phyloP scores from a whole-genome alignment of 345 rosid genomes.

The Populus tremula region DNA sequence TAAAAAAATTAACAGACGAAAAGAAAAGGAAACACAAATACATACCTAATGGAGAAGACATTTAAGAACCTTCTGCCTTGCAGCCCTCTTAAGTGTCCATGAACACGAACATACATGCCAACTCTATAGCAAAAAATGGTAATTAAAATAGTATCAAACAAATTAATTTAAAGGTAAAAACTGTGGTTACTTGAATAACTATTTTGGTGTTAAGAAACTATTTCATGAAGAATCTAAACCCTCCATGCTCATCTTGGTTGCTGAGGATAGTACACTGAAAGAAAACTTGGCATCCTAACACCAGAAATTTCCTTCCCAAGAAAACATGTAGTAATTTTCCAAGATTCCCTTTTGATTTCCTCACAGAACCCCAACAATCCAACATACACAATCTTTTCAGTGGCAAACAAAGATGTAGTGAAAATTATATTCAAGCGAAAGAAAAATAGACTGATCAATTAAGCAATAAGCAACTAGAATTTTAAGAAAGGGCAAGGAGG shows the following conservation, averaged over 20 bases:
- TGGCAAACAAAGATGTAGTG: neutral
- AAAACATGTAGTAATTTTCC: neutral
- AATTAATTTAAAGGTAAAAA: neutral
- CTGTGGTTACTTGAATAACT: neutral
- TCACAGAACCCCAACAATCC: neutral
- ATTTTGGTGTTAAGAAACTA: neutral
- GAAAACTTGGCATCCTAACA: neutral
- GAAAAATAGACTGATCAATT: neutral
- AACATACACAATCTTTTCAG: neutral
- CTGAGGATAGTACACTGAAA: conserved; percentile 2
- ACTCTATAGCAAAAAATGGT: conserved; percentile 40
- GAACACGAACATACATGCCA: conserved; percentile 84
- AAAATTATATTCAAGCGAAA: neutral
- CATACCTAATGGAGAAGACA: conserved; percentile 71
- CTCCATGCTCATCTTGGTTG: neutral
- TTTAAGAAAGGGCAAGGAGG: neutral
- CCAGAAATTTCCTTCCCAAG: neutral
- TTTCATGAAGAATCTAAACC: neutral
- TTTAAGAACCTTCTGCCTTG: conserved; percentile 70
- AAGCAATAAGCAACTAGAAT: neutral
- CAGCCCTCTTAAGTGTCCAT: conserved; percentile 72
- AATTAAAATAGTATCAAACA: neutral
- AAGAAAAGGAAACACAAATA: neutral
- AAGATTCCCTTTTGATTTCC: neutral
- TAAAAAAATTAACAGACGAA: neutral